Evolutionary conservation across 768 basidiomycete species (phyloP), one percentile per base, ranked within the genome.

Genomic region (Coprinopsis cinerea): DNA sequence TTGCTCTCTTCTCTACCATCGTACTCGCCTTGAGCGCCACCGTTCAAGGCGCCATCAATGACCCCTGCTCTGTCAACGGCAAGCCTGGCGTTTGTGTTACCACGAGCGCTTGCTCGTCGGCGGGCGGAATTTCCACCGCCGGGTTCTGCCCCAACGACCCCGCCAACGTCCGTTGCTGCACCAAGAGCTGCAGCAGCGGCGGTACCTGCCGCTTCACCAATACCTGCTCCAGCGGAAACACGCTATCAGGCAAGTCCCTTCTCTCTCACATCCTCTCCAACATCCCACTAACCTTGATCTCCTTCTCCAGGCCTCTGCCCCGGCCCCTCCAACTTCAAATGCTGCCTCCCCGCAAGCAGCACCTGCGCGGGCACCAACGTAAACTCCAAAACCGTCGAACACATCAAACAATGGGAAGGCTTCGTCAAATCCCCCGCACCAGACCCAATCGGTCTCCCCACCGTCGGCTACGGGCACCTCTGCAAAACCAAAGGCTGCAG

Each of bases 381-480:
- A 36, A 68, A 67, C 54, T 48, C 49, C 36, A 64, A 62, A 14
- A 67, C 66, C 2, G 34, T 67, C 48, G 52, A 52, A 20, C 48
- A 64, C 28, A 66, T 68, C 54, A 67, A 68, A 36, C 14, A 48
- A 14, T 67, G 56, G 40, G 67, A 68, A 59, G 65, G 67, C n/a
- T 69, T 69, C 51, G 67, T 69, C 15, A 20, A 62, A 15, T 53
- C 54, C 17, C 67, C 67, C 18, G 57, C 59, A 17, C 67, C 67
- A 10, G 67, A 69, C 53, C 67, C 67, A 34, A 63, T 67, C 20
- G 66, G 64, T 20, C 59, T 69, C 30, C 65, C 65, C 10, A 69
- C 66, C 25, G 68, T 67, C 40, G 68, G 68, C 20, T 69, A 62
- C 53, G 66, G 67, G 6, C 67, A 69, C 51, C 59, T 64, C 25